Conservation (phyloP, 768 basidiomycete genomes). For the Amyloporia xantha region DNA sequence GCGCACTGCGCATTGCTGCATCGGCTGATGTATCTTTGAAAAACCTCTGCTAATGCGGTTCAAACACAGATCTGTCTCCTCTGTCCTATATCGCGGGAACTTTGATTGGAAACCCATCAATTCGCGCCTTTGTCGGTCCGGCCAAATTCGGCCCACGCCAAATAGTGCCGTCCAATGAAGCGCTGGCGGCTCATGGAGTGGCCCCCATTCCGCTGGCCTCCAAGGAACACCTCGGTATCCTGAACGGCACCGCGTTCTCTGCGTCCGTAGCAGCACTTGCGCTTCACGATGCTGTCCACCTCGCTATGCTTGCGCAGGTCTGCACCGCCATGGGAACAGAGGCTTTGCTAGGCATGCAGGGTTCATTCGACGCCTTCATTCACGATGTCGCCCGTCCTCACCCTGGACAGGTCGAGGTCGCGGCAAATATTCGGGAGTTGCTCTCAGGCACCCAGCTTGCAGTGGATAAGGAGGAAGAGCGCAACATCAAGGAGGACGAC, state of each 20-base stretch:
- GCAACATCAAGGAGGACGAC: constrained; percentile 63
- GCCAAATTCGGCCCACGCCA: constrained; percentile 40
- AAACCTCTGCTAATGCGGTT: no score
- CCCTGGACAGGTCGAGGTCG: constrained; percentile 78
- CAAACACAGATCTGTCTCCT: constrained; percentile 58
- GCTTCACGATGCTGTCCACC: constrained; percentile 62
- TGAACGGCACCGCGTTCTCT: constrained; percentile 85
- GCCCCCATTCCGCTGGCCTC: constrained; percentile 59
- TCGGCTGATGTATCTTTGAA: constrained; percentile 4
- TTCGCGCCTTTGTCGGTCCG: constrained; percentile 60
- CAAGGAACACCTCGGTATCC: constrained; percentile 74
- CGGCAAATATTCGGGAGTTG: constrained; percentile 59
- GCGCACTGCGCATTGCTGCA: constrained; percentile 2
- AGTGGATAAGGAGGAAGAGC: constrained; percentile 57
- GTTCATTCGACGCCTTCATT: constrained; percentile 75
- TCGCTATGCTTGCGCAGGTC: constrained; percentile 60
- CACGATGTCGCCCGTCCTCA: constrained; percentile 72
- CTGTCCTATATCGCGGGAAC: constrained; percentile 80
- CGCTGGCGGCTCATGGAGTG: constrained; percentile 53
- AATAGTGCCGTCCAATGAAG: constrained; percentile 49
- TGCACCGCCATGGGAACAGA: constrained; percentile 82
- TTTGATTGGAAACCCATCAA: constrained; percentile 73
- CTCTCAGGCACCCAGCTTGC: constrained; percentile 67
- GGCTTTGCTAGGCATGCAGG: constrained; percentile 67
- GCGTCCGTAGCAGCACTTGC: constrained; percentile 73